Evolutionary conservation across 805 yeast species (phyloP), one percentile per base, ranked within the genome.

Genomic region (Dipodascopsis tothii): DNA sequence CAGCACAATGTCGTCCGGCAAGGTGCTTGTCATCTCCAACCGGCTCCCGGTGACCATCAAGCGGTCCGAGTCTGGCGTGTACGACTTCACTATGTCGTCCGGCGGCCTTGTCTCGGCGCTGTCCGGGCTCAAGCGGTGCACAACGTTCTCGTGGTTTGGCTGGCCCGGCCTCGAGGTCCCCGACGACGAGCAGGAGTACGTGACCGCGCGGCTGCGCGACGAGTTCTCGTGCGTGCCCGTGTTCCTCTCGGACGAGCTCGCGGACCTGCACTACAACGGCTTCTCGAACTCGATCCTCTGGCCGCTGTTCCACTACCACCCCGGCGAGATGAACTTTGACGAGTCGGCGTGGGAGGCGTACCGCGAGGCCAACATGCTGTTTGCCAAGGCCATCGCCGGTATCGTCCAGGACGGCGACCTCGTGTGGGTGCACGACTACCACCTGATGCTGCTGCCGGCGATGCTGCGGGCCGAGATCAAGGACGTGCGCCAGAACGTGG

Each of bases 241-340:
- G 40, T 92, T 81, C 66, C 64, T 92, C 46, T 73, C 79, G 50
- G 97, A 92, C 59, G 85, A 83, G 50, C 73, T 92, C 51, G 96
- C 97, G 1, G 97, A 92, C 59, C 71, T 92, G 53, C 97, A 92
- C 66, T 92, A 92, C 67, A 92, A 94, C 61, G 98, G 97, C 23
- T 92, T 94, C 65, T 77, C 86, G 51, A 92, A 92, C 65, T 83
- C 94, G 14, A 92, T 92, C 51, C 68, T 92, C 52, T 92, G 99
- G 99, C 99, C 99, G 1, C 67, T 94, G 49, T 92, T 92, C 70
- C 99, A 92, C 63, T 92, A 92, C 65, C 98, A 92, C 61, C 98
- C 99, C 0, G 98, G 97, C 49, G 98, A 94, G 64, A 92, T 94
- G 83, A 88, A 85, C 61, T 92, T 92, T 60, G 98, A 92, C 64